Evolutionary conservation across 257 asterid species (phyloP).

Genomic region (Nicotiana obtusifolia): DNA sequence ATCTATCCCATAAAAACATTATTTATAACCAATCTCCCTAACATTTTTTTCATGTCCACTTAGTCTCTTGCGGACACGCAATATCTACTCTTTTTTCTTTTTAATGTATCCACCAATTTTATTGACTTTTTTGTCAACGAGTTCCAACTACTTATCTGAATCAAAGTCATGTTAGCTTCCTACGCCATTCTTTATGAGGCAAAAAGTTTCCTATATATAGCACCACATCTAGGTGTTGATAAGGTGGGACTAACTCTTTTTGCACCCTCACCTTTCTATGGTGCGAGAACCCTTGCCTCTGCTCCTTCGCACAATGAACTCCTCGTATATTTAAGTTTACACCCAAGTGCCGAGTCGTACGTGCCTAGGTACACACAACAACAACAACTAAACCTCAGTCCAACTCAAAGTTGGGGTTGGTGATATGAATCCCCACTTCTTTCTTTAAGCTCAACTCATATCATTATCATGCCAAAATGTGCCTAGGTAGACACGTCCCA

Average conservation of each 20-base stretch:
- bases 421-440: too few species aligned
- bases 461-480: too few species aligned
- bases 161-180: neutral
- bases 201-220: neutral
- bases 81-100: neutral
- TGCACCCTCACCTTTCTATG: neutral
- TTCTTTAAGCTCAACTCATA: too few species aligned
- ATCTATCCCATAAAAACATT: neutral
- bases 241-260: neutral
- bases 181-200: neutral
- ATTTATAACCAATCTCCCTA: neutral
- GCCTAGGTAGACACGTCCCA: neutral
- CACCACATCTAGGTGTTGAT: slow-evolving; percentile 3
- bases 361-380: neutral
- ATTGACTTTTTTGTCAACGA: neutral
- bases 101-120: neutral
- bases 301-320: neutral
- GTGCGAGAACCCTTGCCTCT: neutral
- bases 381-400: too few species aligned
- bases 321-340: neutral
- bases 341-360: neutral
- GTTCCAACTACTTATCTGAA: neutral
- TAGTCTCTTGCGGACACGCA: neutral
- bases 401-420: too few species aligned
- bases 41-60: neutral